Evolutionary conservation across 1,284 basidiomycete species (phyloP), one percentile per base, ranked within the genome.

Genomic region (Ustilago crameri): DNA sequence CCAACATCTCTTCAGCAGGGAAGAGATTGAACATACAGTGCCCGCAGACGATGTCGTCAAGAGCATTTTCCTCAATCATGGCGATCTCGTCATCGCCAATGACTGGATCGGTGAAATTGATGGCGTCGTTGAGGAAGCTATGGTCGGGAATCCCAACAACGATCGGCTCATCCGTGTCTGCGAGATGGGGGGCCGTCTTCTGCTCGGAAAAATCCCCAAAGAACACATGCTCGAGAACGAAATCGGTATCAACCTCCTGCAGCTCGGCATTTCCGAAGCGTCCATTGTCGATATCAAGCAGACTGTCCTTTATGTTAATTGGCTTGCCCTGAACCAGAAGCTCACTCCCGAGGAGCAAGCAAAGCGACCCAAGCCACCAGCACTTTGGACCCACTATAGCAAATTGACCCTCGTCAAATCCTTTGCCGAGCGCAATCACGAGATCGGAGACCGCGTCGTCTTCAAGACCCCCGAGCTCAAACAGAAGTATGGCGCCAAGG

Each of bases 241-340:
- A 85, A 52, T 85, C 82, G 58, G 57, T 14, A 8, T 56, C 37
- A 52, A 50, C 20, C 86, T 57, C 84, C 86, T 24, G 85, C 85
- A 48, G 77, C 82, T 46, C 76, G 85, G 55, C 37, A 57, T 67
- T 41, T 34, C 23, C 12, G 51, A 58, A 20, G 52, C 59, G 5
- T 76, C 53, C 17, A 58, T 93, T 22, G 86, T 94, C 24, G 87
- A 88, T 24, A 88, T 95, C 38, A 88, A 88, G 74, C 93, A 93
- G 58, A 90, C 89, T 12, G 89, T 91, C 32, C 87, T 93, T 57
- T 91, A 90, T 22, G 86, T 96, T 69, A 89, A 90, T 46, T 96
- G 93, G 93, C 87, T 95, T 14, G 93, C 92, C 15, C 86, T 95
- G 61, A 94, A 93, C 76, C 93, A 95, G 86, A 88, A 83, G 52